Conservation (phyloP, 2,329 filamentous ascomycete species). For the Fusarium sp. region DNA sequence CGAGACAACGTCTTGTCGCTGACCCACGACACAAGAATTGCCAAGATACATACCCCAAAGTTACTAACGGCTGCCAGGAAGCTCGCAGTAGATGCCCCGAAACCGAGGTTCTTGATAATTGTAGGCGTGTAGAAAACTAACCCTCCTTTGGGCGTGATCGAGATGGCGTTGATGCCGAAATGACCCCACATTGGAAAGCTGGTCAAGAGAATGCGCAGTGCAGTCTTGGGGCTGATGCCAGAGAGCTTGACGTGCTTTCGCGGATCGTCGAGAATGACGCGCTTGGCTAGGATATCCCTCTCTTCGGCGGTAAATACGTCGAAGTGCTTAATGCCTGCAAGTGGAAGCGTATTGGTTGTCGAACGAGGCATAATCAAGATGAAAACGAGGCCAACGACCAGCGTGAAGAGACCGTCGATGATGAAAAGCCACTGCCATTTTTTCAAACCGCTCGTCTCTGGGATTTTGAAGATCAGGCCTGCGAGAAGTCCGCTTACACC, state of each 20-base stretch:
- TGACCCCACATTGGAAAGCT: slow-evolving; percentile 3
- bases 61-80: not conserved
- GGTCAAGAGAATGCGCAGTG: not conserved
- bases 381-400: not conserved
- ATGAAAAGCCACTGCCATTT: slow-evolving; percentile 15
- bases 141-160: not conserved
- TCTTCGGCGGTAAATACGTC: not conserved
- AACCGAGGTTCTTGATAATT: slow-evolving; percentile 3
- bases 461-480: not conserved
- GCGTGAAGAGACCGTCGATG: not conserved
- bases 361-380: slow-evolving; percentile 7
- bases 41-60: slow-evolving; percentile 2
- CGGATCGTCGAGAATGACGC: not conserved
- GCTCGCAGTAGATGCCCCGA: not conserved
- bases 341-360: not conserved
- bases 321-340: not conserved
- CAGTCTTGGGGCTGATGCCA: not conserved
- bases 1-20: not conserved
- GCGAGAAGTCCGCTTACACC: slow-evolving; percentile 1
- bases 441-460: not conserved
- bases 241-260: not conserved
- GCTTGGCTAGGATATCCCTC: not conserved
- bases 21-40: not conserved
- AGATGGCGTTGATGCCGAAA: not conserved
- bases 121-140: slow-evolving; percentile 1